Evolutionary conservation across 1,284 basidiomycete species (phyloP), one percentile per base, ranked within the genome.

Genomic region (Rhodotorula sp.): DNA sequence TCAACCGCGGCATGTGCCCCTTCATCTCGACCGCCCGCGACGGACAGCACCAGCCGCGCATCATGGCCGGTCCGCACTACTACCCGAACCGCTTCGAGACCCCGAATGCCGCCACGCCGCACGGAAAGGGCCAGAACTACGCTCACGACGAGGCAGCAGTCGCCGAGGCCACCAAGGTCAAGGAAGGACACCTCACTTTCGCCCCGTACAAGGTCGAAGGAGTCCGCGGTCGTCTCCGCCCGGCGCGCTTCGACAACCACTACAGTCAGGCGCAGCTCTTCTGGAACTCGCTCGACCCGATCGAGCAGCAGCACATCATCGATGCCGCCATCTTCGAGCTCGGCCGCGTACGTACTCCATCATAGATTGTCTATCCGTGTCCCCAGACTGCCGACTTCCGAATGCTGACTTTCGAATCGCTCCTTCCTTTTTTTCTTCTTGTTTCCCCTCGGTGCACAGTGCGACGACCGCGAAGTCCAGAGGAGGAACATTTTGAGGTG

Each of bases 1-100:
- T 93, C 77, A 93, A 93, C 80, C 85, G 88, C 52, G 90, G 91
- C 3, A 82, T 92, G 3, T 93, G 91, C 77, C 91, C 91, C 0
- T 88, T 92, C 62, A 82, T 78, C 60, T 62, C 78, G 86, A 87
- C 70, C 71, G 85, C 89, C 67, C 87, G 90, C 48, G 90, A 90
- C 77, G 91, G 91, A 1, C 79, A 84, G 68, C 81, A 82, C 73
- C 84, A 87, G 59, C 85, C 86, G 72, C 85, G 82, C 54, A 91
- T 91, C 75, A 84, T 85, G 29, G 87, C 87, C 73, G 85, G 88
- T 43, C 89, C 76, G 91, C 92, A 80, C 68, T 92, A 89, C 79
- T 90, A 85, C 85, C 91, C 88, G 0, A 68, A 68, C 80, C 86
- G 91, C 20, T 85, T 86, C 62, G 82, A 86, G 49, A 81, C 84